Conservation (phyloP, 352 stramenopile species). For the Lagenidium giganteum region DNA sequence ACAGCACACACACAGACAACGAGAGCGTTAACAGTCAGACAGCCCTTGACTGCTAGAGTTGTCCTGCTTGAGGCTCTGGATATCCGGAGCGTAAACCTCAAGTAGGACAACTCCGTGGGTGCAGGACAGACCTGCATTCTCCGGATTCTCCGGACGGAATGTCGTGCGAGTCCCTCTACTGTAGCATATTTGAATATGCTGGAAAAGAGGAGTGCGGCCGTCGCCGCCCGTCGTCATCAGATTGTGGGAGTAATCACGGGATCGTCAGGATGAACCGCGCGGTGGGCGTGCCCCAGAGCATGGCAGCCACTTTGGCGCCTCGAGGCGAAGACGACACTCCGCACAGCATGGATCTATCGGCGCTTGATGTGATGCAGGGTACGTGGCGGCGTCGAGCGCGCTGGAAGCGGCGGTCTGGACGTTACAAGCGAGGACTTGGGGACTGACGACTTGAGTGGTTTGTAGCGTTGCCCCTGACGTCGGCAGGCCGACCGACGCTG, state of each 20-base stretch:
- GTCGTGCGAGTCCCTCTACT: no score
- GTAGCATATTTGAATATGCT: no score
- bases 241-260: conserved; percentile 5
- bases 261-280: conserved; percentile 2
- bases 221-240: no score
- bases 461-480: conserved; percentile 62
- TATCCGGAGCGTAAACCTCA: no score
- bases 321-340: conserved; percentile 9
- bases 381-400: conserved; percentile 6
- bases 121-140: no score
- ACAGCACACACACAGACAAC: no score
- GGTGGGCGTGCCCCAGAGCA: not conserved
- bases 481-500: conserved; percentile 61
- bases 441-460: not conserved
- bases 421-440: not conserved
- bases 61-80: no score
- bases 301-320: not conserved
- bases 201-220: no score
- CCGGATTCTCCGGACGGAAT: no score
- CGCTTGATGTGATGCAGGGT: conserved; percentile 67
- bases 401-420: not conserved
- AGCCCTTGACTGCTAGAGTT: no score
- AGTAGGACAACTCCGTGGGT: no score
- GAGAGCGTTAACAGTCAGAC: no score
- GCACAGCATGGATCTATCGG: conserved; percentile 25